These are phyloP conservation scores for Obba rivulosa DNA, from an alignment of 768 basidiomycete genomes.

Conservation along the genomic window DNA sequence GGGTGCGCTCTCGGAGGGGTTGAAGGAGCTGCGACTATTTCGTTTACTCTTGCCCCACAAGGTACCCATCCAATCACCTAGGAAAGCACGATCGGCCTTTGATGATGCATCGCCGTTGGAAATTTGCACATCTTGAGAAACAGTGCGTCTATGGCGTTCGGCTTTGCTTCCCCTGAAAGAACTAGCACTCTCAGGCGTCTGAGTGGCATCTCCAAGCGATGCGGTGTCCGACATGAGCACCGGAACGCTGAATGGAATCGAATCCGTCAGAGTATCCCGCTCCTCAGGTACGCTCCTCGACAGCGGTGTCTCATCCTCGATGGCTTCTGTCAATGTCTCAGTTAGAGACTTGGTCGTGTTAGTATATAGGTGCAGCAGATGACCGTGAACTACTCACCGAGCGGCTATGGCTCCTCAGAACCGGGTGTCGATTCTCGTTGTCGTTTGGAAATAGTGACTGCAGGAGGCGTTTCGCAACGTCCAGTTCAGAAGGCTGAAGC, in stretches of 20 bases:
- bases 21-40: constrained; percentile 1
- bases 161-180: no score
- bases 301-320: constrained; percentile 44
- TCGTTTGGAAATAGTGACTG: constrained; percentile 56
- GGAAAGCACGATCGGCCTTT: constrained; percentile 29
- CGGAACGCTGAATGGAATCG: not conserved
- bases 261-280: constrained; percentile 9
- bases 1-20: no score
- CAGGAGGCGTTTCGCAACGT: constrained; percentile 61
- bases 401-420: constrained; percentile 54
- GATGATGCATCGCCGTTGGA: not conserved
- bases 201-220: constrained; percentile 1
- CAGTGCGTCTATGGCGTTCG: no score
- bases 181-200: not conserved
- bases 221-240: not conserved
- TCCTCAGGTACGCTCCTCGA: constrained; percentile 24
- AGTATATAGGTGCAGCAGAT: not conserved
- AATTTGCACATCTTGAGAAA: not conserved
- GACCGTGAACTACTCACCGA: constrained; percentile 36
- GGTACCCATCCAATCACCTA: constrained; percentile 76
- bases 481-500: constrained; percentile 54
- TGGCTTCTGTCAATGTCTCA: constrained; percentile 41
- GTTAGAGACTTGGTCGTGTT: constrained; percentile 33
- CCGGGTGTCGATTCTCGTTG: constrained; percentile 38
- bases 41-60: constrained; percentile 58